Percentiles rank a stretch among this genome's conserved stretches.
Evolutionary conservation across 768 basidiomycete genomes (phyloP).

Genomic region (Boletus rubroflammeus): DNA sequence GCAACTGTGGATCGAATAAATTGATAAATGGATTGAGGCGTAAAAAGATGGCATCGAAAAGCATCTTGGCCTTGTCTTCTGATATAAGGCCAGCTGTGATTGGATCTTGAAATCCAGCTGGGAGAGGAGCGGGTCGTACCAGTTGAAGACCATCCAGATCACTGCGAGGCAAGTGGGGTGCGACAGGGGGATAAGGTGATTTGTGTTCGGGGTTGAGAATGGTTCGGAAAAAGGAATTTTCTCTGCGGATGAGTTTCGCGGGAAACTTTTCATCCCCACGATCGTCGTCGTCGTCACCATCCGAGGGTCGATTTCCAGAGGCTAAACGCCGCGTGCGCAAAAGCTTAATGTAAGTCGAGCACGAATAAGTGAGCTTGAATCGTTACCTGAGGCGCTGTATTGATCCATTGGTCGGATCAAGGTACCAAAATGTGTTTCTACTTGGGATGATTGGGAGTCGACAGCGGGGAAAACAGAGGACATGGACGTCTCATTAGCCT

Average conservation of each 20-base stretch:
- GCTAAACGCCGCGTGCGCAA: conserved; percentile 13
- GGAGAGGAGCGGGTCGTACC: conserved; percentile 34
- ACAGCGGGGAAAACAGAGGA: conserved; percentile 34
- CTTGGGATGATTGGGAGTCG: conserved; percentile 26
- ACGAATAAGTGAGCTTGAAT: neutral
- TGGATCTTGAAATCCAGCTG: conserved; percentile 55
- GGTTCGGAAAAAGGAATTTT: conserved; percentile 81
- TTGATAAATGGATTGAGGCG: conserved; percentile 89
- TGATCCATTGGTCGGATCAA: conserved; percentile 30
- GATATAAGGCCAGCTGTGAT: conserved; percentile 66
- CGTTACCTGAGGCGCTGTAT: conserved; percentile 29
- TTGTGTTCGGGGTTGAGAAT: conserved; percentile 72
- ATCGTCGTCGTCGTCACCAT: conserved; percentile 64
- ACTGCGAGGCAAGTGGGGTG: conserved; percentile 30
- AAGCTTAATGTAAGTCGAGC: conserved; percentile 1
- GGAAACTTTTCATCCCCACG: conserved; percentile 69
- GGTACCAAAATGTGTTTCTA: conserved; percentile 27
- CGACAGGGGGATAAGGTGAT: conserved; percentile 31
- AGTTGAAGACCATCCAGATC: conserved; percentile 36
- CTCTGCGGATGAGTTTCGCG: conserved; percentile 66
- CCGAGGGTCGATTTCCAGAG: conserved; percentile 27
- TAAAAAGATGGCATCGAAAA: conserved; percentile 77
- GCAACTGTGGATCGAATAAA: conserved; percentile 83
- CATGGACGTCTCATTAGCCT: conserved; percentile 34
- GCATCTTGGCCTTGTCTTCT: conserved; percentile 63